Evolutionary conservation across 176 grass and related monocot genomes (phyloP), one percentile per base, ranked within the genome.

Genomic region (Zea luxurians): DNA sequence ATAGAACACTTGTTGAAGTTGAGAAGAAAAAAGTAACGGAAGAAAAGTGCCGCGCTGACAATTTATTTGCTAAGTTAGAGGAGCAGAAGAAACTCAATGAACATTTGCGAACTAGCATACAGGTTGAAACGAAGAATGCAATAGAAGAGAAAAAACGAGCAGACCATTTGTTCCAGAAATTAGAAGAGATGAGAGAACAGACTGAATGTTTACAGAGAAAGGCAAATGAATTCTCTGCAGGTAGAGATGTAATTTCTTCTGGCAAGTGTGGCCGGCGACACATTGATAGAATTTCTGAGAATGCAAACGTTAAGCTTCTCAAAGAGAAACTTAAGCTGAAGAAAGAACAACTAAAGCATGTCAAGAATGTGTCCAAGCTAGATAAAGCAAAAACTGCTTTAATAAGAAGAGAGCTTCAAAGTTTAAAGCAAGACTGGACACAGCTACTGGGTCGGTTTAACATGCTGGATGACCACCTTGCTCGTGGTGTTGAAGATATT

Each of bases 301-400:
- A 54, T 92, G 78, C 73, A 50, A 81, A 76, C 74, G 59, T 91
- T 64, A 92, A 87, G 72, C 72, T 90, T 83, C 78, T 99, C 41
- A 99, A 89, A 89, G 83, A 92, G 52, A 89, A 95, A 76, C 96
- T 99, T 67, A 99, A 99, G 78, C 81, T 89, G n/a, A 94, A 86
- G 86, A 99, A 95, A 88, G 78, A 82, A 42, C 87, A 90, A 78
- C 13, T 89, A 73, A 98, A 92, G 73, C 83, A 92, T 83, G 78
- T 70, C 3, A 94, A 89, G 84, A 89, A 81, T 58, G 85, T 92
- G 65, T 68, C 50, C 0, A 94, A 92, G 41, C 80, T 98, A 48
- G 92, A 94, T 78, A 89, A 92, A 88, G 40, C 63, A 0, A 92
- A 88, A 77, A 88, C 86, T 82, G 49, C 43, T 66, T 74, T 90